A percentile compares a stretch with the other conserved stretches of the same genome.
phyloP scores from a whole-genome alignment of 352 stramenopile genomes.

The Phytophthora idaei region DNA sequence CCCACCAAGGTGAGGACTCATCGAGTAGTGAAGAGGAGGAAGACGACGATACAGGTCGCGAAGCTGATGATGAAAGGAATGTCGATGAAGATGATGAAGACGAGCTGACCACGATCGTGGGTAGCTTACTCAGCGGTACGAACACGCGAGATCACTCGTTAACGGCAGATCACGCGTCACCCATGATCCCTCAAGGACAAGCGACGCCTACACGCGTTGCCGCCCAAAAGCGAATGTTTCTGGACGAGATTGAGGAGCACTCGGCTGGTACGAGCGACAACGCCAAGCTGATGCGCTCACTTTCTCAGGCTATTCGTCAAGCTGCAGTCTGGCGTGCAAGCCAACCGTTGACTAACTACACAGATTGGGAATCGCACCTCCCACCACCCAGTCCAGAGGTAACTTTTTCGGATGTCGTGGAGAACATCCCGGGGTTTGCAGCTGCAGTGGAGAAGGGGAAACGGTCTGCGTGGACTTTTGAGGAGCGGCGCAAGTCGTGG shows the following conservation, averaged over 20 bases:
- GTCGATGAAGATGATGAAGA: constrained; percentile 75
- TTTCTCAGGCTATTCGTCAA: constrained; percentile 80
- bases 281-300: constrained; percentile 72
- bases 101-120: constrained; percentile 81
- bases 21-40: constrained; percentile 80
- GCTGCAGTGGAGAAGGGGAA: constrained; percentile 43
- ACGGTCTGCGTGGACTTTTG: constrained; percentile 52
- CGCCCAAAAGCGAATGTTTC: constrained; percentile 43
- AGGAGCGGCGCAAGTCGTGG: constrained; percentile 78
- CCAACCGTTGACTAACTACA: constrained; percentile 70
- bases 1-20: constrained; percentile 56
- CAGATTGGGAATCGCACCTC: constrained; percentile 68
- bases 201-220: constrained; percentile 24
- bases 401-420: constrained; percentile 81
- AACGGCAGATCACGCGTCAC: constrained; percentile 11
- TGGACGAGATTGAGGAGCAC: constrained; percentile 80
- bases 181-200: constrained; percentile 21
- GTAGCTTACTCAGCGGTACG: constrained; percentile 76
- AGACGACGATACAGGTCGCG: constrained; percentile 48
- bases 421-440: constrained; percentile 62
- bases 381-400: constrained; percentile 61
- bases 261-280: constrained; percentile 58
- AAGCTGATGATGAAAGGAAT: constrained; percentile 53
- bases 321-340: constrained; percentile 81
- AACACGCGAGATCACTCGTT: constrained; percentile 55